Evolutionary conservation across 768 basidiomycete genomes (phyloP), one percentile per base, ranked within the genome.

Genomic region (Tulasnella sp.): DNA sequence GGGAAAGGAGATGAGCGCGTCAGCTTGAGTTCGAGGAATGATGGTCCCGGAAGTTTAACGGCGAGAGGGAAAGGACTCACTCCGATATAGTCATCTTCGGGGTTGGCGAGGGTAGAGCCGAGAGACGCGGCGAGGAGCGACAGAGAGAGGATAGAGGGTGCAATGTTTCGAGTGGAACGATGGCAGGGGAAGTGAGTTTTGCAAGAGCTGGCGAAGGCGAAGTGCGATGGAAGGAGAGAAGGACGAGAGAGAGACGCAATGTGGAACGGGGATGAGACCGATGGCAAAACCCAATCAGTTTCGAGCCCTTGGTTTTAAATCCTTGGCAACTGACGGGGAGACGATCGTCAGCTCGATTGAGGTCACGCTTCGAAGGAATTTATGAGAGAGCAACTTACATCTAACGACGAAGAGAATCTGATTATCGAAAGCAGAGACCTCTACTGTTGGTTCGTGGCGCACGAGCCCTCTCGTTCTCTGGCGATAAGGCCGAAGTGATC

Each of bases 101-200:
- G 29, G 70, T 5, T 44, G 71, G 37, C 71, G n/a, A 72, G 29
- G 16, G 71, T 46, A 18, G 39, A 40, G 71, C 39, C n/a, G 39
- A 72, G 39, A 46, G 71, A 32, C n/a, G 71, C 71, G 70, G 70
- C 70, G 70, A 71, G 70, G 35, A 71, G 37, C 15, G 70, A 71
- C 15, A 71, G 35, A n/a, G 70, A 71, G 35, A 71, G 70, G 35
- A 71, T 37, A 37, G 37, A 39, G 35, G 70, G 70, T 32, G 70
- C 70, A 37, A 71, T 71, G 57, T n/a, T 61, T 71, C n/a, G 35
- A 23, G 6, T 71, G 35, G 16, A 71, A 37, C 1, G 70, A 71
- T 44, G 70, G 70, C 20, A 16, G 3, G 40, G 4, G 70, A 39
- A 40, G 70, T 23, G 37, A 29, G 37, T 71, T 23, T 71, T 20